Evolutionary conservation across 257 asterid species (phyloP).

Genomic region (Lantana camara): DNA sequence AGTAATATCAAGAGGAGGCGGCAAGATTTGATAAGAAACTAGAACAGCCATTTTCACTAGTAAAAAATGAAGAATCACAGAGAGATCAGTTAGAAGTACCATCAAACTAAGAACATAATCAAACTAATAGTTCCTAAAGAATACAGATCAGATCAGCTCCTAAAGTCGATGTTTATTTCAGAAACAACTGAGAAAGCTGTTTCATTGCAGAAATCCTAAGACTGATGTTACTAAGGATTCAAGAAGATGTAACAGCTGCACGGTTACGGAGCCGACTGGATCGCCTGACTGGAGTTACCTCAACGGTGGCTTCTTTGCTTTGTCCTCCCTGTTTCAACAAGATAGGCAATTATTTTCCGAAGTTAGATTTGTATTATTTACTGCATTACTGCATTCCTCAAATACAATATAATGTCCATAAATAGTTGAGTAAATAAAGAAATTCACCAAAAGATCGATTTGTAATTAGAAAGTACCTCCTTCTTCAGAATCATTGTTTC

Average conservation of each 20-base stretch:
- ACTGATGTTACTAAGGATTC: conserved; percentile 17
- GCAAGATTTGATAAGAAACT: too few species aligned
- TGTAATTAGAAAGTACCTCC: conserved; percentile 44
- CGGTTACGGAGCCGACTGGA: conserved; percentile 68
- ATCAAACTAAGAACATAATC: conserved; percentile 5
- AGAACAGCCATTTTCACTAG: background rate
- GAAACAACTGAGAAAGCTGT: conserved; percentile 49
- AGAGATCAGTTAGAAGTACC: background rate
- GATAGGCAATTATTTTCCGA: too few species aligned
- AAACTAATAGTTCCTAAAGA: conserved; percentile 23
- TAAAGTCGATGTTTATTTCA: conserved; percentile 1
- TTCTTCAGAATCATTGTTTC: conserved; percentile 43
- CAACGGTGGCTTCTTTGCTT: conserved; percentile 39
- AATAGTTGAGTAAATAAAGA: background rate
- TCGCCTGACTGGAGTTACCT: conserved; percentile 66
- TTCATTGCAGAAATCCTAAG: conserved; percentile 22
- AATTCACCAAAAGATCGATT: background rate
- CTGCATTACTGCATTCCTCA: too few species aligned
- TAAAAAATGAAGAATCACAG: conserved; percentile 4
- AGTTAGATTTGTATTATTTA: too few species aligned
- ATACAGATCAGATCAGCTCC: conserved; percentile 5
- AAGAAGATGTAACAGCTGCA: conserved; percentile 48
- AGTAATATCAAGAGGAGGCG: background rate
- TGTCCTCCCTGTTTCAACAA: conserved; percentile 42
- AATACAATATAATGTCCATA: background rate